Evolutionary conservation across 805 yeast species (phyloP), one percentile per base, ranked within the genome.

Genomic region (Yamadazyma insecticola): DNA sequence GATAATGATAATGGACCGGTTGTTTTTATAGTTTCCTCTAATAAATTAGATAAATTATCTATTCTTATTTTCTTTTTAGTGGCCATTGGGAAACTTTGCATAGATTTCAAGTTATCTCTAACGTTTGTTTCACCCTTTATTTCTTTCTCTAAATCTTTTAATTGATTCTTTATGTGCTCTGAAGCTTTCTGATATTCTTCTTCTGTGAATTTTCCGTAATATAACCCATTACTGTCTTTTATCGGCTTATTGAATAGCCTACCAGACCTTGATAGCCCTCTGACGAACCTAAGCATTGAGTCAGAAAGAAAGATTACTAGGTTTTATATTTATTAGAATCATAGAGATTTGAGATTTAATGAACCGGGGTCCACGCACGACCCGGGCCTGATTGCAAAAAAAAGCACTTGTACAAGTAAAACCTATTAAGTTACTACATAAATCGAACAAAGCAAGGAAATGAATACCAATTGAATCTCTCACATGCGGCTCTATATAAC

Each of bases 1-100:
- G 87, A 74, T 5, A 86, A 54, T 1, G 92, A 61, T 4, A 86
- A 61, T 0, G 95, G 95, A 0, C 95, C 95, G 0, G 86, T 78
- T 2, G 85, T 67, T 45, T 75, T 67, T 43, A 76, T 75, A 2
- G 73, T 63, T 40, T 72, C 70, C 16, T 57, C 54, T 22, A 76
- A 51, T 9, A 76, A 49, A 30, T 54, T 61, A n/a, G 55, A 39
- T 33, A 61, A 46, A 32, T 51, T 53, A 18, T 44, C 35, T 20
- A 60, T 40, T 16, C 45, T 41, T 9, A 42, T 43, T 29, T 36
- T 41, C 5, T 28, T 29, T 20, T 37, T 37, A 5, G 39, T 30
- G 4, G 48, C 37, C 40, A 34, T 36, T 13, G 71, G 71, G 37
- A 63, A 60, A 36, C 54, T 61, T 4, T 60, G 54, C 49, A 63